Evolutionary conservation across 75 land plant species (phyloP), one percentile per base, ranked within the genome.

Genomic region (Larix kaempferi): DNA sequence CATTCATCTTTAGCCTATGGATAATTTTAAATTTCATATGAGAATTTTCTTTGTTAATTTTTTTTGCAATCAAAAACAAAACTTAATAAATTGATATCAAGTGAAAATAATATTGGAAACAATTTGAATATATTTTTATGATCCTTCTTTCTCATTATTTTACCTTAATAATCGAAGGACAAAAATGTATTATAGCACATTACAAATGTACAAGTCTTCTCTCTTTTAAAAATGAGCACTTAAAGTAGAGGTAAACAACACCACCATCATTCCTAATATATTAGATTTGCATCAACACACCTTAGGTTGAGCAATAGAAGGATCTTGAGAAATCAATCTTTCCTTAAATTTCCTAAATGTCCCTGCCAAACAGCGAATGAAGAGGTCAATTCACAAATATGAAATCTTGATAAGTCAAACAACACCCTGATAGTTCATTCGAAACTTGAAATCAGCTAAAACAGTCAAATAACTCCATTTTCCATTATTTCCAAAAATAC

Each of bases 261-360:
- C 17, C 72, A 17, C 22, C 39, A 39, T 21, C 52, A 67, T 10
- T 39, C 12, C 14, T 37, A 3, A 3, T 67, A 67, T 67, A 67
- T 19, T 39, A 67, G 22, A 67, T 67, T 39, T 67, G 8, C 12
- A 39, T 39, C 52, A 17, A 39, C 23, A 39, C 37, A 67, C 72
- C 72, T 67, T 67, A 6, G 49, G 49, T 67, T 39, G 72, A 35
- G 44, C 15, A 16, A 67, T 6, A 21, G 85, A 73, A 23, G 88
- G 77, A 29, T 82, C 84, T 77, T 83, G 89, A 74, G 84, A 67
- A 64, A 60, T 80, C 66, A 91, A 21, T 59, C 80, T 91, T 56
- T 89, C 91, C 81, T 86, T 91, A 44, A 84, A 91, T 76, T 91
- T 91, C 66, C 91, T 86, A 44, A 76, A 81, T 16, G 88, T 91